Evolutionary conservation across 805 yeast genomes (phyloP).

Genomic region (Yamadazyma phyllophila): DNA sequence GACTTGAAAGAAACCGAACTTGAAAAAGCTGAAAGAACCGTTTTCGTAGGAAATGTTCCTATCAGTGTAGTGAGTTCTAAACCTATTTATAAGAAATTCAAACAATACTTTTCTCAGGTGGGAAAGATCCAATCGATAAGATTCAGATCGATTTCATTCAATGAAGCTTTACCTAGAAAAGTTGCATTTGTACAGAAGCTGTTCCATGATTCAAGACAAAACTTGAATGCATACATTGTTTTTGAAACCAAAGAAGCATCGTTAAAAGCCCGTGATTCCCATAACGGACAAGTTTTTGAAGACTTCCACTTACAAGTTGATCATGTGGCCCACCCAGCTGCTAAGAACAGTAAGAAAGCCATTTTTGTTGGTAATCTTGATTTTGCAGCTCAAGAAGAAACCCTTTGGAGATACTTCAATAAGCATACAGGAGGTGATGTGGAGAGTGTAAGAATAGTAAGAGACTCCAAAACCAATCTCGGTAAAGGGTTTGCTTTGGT

Average conservation of each 20-base stretch:
- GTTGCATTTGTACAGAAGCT: constrained; percentile 83
- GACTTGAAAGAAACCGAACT: constrained; percentile 70
- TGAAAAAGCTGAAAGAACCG: constrained; percentile 77
- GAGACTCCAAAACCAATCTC: constrained; percentile 90
- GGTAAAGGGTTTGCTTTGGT: constrained; percentile 98
- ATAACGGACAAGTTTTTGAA: constrained; percentile 68
- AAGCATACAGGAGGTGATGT: constrained; percentile 48
- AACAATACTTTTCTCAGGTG: constrained; percentile 51
- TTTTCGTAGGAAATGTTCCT: constrained; percentile 86
- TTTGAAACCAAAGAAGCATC: constrained; percentile 55
- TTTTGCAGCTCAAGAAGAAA: constrained; percentile 89
- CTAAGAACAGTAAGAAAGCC: constrained; percentile 78
- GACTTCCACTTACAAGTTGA: constrained; percentile 86
- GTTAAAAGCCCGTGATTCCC: constrained; percentile 40
- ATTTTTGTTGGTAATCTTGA: constrained; percentile 92
- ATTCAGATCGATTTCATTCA: constrained; percentile 88
- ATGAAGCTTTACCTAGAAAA: constrained; percentile 85
- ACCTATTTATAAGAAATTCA: constrained; percentile 58
- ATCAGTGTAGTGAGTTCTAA: constrained; percentile 63
- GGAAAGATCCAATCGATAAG: constrained; percentile 73
- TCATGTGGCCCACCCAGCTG: constrained; percentile 87
- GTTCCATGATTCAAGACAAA: constrained; percentile 71
- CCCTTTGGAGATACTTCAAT: constrained; percentile 78
- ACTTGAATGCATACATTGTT: constrained; percentile 87
- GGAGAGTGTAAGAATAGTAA: constrained; percentile 83